Evolutionary conservation across 2,329 filamentous ascomycete genomes (phyloP).

Genomic region (Neonectria coccinea): DNA sequence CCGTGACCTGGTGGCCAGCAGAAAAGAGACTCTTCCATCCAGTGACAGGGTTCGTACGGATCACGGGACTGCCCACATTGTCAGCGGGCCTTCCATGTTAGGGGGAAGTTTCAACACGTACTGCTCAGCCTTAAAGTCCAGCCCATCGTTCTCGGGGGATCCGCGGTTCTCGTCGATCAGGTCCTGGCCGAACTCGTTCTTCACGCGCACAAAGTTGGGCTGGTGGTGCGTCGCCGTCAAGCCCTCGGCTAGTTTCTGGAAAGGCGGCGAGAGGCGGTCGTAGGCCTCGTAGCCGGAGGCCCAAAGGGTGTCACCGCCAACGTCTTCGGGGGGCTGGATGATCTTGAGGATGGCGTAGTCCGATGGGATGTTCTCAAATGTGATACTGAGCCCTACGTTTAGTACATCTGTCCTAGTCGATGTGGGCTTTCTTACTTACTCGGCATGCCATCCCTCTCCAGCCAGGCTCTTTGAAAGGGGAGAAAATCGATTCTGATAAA

Average conservation of each 20-base stretch:
- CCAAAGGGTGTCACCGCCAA: constrained; percentile 29
- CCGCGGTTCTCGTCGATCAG: constrained; percentile 27
- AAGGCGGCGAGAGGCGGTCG: constrained; percentile 25
- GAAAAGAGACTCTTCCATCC: constrained; percentile 33
- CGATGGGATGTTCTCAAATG: constrained; percentile 27
- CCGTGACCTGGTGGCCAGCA: constrained; percentile 19
- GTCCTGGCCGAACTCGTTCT: constrained; percentile 14
- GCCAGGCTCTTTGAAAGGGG: constrained; percentile 26
- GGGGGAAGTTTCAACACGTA: not conserved
- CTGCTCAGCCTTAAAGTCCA: constrained; percentile 29
- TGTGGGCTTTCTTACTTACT: constrained; percentile 5
- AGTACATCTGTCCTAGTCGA: too few relatives aligned
- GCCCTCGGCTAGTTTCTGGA: constrained; percentile 24
- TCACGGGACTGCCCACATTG: constrained; percentile 14
- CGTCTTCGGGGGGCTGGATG: constrained; percentile 26
- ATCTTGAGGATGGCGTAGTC: constrained; percentile 29
- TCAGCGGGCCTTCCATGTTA: not conserved
- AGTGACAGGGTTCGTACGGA: constrained; percentile 32
- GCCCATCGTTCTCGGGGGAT: constrained; percentile 25
- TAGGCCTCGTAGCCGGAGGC: constrained; percentile 29
- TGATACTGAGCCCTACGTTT: constrained; percentile 16
- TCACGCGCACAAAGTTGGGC: constrained; percentile 20
- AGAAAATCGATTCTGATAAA: not conserved
- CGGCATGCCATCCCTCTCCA: constrained; percentile 29
- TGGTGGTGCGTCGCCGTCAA: constrained; percentile 26